Conservation (phyloP, 2,329 filamentous ascomycete genomes). For the Talaromyces sp. region DNA sequence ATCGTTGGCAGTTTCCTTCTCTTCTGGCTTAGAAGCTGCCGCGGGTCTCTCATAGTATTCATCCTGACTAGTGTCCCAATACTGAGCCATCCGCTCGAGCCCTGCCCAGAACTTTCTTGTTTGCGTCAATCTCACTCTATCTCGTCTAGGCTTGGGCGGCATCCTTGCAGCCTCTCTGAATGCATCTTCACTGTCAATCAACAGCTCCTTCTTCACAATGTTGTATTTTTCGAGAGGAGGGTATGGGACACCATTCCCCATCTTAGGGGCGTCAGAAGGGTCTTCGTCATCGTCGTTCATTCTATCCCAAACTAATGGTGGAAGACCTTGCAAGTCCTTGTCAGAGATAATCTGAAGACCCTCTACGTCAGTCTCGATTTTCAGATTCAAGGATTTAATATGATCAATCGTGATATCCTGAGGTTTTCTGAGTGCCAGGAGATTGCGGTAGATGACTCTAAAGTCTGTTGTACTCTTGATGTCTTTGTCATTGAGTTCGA, state of each 20-base stretch:
- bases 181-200: conserved; percentile 56
- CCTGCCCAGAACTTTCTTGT: conserved; percentile 61
- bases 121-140: conserved; percentile 54
- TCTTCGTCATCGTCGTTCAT: conserved; percentile 12
- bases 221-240: conserved; percentile 52
- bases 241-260: conserved; percentile 52
- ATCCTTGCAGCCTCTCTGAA: conserved; percentile 57
- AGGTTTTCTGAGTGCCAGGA: conserved; percentile 45
- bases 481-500: conserved; percentile 36
- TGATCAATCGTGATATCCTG: conserved; percentile 42
- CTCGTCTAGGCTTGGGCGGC: conserved; percentile 43
- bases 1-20: conserved; percentile 21
- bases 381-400: conserved; percentile 44
- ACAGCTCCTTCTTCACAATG: conserved; percentile 51
- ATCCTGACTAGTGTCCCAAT: conserved; percentile 62
- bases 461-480: conserved; percentile 38
- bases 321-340: conserved; percentile 34
- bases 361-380: conserved; percentile 38
- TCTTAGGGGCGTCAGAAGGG: conserved; percentile 29
- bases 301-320: conserved; percentile 40
- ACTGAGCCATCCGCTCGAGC: conserved; percentile 59
- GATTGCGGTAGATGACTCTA: conserved; percentile 41
- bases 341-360: conserved; percentile 38
- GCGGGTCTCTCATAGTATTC: conserved; percentile 50
- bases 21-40: conserved; percentile 14